Evolutionary conservation across 2,329 filamentous ascomycete genomes (phyloP).

Genomic region (Apiospora marii): DNA sequence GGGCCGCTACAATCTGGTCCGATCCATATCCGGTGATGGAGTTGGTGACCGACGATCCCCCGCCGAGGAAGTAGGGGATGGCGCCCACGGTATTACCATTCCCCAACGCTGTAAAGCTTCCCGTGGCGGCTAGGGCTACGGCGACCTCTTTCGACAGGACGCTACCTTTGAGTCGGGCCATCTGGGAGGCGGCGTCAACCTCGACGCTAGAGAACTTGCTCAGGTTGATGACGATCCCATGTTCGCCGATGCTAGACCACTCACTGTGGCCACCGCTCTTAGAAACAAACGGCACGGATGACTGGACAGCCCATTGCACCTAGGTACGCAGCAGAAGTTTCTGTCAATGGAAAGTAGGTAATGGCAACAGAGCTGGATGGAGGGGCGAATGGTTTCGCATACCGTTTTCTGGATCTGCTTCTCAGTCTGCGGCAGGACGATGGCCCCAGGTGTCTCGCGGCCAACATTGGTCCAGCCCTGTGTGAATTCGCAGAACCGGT

Average conservation of each 20-base stretch:
- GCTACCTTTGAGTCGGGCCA: too few species aligned
- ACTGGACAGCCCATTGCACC: slow-evolving; percentile 23
- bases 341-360: too few species aligned
- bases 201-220: slow-evolving; percentile 25
- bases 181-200: slow-evolving; percentile 37
- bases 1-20: slow-evolving; percentile 37
- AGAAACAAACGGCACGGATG: slow-evolving; percentile 29
- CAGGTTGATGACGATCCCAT: slow-evolving; percentile 32
- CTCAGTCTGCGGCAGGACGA: too few species aligned
- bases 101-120: slow-evolving; percentile 35
- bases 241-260: slow-evolving; percentile 30
- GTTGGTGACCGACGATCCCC: slow-evolving; percentile 29
- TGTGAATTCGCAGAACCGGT: too few species aligned
- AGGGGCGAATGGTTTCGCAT: too few species aligned
- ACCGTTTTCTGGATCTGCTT: too few species aligned
- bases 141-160: too few species aligned
- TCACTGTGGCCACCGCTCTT: slow-evolving; percentile 29
- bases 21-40: slow-evolving; percentile 35
- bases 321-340: too few species aligned
- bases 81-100: slow-evolving; percentile 42
- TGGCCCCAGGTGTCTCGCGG: too few species aligned
- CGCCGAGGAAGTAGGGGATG: slow-evolving; percentile 36
- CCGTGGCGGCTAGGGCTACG: slow-evolving; percentile 42
- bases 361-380: too few species aligned
- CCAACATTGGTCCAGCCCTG: too few species aligned